phyloP scores from a whole-genome alignment of 2,329 filamentous ascomycete species.

The Cordyceps cateniannulata region DNA sequence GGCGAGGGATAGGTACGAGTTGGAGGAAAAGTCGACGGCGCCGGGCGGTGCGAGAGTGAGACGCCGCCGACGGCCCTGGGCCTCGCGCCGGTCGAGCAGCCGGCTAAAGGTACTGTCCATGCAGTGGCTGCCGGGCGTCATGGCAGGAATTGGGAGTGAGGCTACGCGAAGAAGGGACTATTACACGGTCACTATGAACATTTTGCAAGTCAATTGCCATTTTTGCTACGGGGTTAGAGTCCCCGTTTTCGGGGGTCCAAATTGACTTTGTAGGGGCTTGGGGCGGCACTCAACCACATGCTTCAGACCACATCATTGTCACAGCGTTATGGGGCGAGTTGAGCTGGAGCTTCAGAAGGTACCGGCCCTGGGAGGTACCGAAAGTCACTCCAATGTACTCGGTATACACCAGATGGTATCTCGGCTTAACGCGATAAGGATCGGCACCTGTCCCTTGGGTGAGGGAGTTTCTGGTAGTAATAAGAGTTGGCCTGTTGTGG shows the following conservation, averaged over 20 bases:
- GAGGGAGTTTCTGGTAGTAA: constrained; percentile 5
- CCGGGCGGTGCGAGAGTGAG: constrained; percentile 55
- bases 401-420: neutral
- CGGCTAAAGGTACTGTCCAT: constrained; percentile 24
- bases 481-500: neutral
- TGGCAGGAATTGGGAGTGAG: neutral
- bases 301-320: neutral
- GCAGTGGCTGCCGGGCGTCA: constrained; percentile 5
- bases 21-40: constrained; percentile 71
- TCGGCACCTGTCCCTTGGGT: constrained; percentile 6
- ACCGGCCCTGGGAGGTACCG: neutral
- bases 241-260: neutral
- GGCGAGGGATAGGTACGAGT: constrained; percentile 74
- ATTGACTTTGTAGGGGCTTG: neutral
- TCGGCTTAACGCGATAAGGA: constrained; percentile 11
- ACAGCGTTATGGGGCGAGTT: neutral
- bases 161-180: neutral
- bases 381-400: constrained; percentile 13
- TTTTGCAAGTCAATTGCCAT: neutral
- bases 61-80: constrained; percentile 34
- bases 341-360: neutral
- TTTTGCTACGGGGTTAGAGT: neutral
- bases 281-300: constrained; percentile 1
- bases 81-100: constrained; percentile 23
- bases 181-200: neutral